Percentiles rank a stretch among this genome's conserved stretches.
Conservation (phyloP, 164 flowering plant genomes). For the Euptelea pleiosperma region DNA sequence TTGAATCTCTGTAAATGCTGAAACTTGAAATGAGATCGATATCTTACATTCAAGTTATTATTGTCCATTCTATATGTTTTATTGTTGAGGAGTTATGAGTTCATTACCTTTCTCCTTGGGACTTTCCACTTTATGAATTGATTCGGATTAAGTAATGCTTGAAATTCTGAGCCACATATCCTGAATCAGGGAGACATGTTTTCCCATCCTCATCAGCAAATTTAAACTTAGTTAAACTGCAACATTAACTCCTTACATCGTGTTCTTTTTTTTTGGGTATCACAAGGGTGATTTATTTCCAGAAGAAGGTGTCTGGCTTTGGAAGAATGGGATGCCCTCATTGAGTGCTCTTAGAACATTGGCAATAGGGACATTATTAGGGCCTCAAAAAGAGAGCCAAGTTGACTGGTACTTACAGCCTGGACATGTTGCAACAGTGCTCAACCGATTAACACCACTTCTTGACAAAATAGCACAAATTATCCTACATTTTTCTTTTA, state of each 20-base stretch:
- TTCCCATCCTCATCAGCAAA: not conserved
- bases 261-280: conserved; percentile 14
- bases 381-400: conserved; percentile 66
- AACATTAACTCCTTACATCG: not conserved
- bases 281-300: conserved; percentile 84
- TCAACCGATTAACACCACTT: conserved; percentile 62
- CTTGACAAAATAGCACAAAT: conserved; percentile 74
- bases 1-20: no score
- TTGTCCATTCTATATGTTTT: no score
- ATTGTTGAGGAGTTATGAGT: no score
- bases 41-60: no score
- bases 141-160: not conserved
- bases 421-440: conserved; percentile 51
- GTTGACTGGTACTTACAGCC: conserved; percentile 81
- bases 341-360: conserved; percentile 64
- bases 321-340: conserved; percentile 86
- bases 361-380: conserved; percentile 72
- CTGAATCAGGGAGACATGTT: not conserved
- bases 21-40: no score
- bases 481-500: conserved; percentile 68
- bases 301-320: conserved; percentile 81
- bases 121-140: no score
- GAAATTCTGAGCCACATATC: not conserved
- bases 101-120: no score
- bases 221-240: not conserved